phyloP scores from a whole-genome alignment of 192 early-diverging fungal genomes.

The Linnemannia schmuckeri region DNA sequence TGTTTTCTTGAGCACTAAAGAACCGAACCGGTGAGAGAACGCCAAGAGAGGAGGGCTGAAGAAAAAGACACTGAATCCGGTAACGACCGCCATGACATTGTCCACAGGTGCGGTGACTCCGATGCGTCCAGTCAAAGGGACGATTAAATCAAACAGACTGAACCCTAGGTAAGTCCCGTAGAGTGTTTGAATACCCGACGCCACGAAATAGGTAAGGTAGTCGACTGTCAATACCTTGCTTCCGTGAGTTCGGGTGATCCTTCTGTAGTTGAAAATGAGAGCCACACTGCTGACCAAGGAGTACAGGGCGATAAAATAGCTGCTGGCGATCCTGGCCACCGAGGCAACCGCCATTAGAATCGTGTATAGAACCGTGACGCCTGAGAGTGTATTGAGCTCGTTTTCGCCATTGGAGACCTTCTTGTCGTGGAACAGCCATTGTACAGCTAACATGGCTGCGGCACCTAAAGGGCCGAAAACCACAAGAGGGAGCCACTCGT shows the following conservation, averaged over 20 bases:
- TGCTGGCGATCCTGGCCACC: slow-evolving; percentile 52
- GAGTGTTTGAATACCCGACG: slow-evolving; percentile 34
- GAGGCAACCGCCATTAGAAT: slow-evolving; percentile 32
- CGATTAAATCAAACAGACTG: slow-evolving; percentile 70
- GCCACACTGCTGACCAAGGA: slow-evolving; percentile 32
- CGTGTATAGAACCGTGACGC: slow-evolving; percentile 26
- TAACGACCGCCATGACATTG: slow-evolving; percentile 69
- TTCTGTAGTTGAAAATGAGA: slow-evolving; percentile 47
- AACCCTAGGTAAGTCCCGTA: slow-evolving; percentile 56
- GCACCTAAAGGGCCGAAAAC: slow-evolving; percentile 65
- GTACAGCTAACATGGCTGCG: slow-evolving; percentile 56
- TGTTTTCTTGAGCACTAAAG: slow-evolving; percentile 36
- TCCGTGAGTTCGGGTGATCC: background rate
- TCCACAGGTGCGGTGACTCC: slow-evolving; percentile 76
- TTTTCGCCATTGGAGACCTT: slow-evolving; percentile 13
- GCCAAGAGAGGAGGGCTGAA: slow-evolving; percentile 63
- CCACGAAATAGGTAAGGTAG: slow-evolving; percentile 51
- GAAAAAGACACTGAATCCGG: slow-evolving; percentile 63
- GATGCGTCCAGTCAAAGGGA: slow-evolving; percentile 77
- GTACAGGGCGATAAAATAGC: slow-evolving; percentile 63
- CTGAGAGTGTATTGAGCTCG: slow-evolving; percentile 27
- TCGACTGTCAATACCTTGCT: slow-evolving; percentile 21
- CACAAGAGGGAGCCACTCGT: slow-evolving; percentile 67
- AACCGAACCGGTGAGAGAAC: slow-evolving; percentile 65
- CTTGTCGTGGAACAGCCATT: slow-evolving; percentile 45